Evolutionary conservation across 495 filamentous ascomycete genomes (phyloP).

Genomic region (Immersiella caudata): DNA sequence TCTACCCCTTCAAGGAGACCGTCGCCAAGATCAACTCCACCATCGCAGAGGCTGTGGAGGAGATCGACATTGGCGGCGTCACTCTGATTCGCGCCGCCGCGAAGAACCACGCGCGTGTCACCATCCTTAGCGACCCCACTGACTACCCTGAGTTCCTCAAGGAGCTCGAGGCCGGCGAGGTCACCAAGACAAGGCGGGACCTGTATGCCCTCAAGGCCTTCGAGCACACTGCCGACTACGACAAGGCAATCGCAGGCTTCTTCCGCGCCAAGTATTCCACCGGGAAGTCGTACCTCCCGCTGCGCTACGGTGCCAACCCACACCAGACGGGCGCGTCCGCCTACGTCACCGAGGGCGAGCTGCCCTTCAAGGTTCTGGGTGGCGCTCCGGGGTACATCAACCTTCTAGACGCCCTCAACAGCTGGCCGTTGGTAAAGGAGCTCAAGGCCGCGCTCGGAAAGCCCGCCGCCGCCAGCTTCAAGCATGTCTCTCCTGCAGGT

Average conservation of each 20-base stretch:
- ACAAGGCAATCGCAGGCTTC: conserved; percentile 90
- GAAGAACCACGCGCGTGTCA: conserved; percentile 95
- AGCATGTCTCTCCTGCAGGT: conserved; percentile 96
- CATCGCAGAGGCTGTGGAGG: conserved; percentile 92
- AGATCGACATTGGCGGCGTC: conserved; percentile 97
- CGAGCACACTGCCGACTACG: conserved; percentile 97
- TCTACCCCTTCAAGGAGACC: conserved; percentile 98
- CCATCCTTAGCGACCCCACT: conserved; percentile 87
- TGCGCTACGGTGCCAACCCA: conserved; percentile 95
- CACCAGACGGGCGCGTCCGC: conserved; percentile 96
- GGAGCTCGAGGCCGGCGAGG: conserved; percentile 84
- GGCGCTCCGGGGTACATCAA: conserved; percentile 97
- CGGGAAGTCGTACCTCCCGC: conserved; percentile 76
- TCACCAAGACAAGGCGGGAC: conserved; percentile 79
- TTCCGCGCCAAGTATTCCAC: conserved; percentile 96
- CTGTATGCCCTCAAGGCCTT: conserved; percentile 94
- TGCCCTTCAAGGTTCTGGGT: conserved; percentile 96
- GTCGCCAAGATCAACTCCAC: conserved; percentile 96
- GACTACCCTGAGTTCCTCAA: conserved; percentile 94
- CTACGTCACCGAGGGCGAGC: conserved; percentile 65
- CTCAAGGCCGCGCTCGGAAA: conserved; percentile 81
- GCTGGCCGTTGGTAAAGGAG: conserved; percentile 96
- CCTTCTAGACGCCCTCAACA: conserved; percentile 92
- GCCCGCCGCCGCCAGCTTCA: conserved; percentile 97
- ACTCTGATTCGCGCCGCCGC: conserved; percentile 94